These are phyloP conservation scores for Xylogone sp. DNA, from an alignment of 2,329 filamentous ascomycete species.

Conservation along the genomic window DNA sequence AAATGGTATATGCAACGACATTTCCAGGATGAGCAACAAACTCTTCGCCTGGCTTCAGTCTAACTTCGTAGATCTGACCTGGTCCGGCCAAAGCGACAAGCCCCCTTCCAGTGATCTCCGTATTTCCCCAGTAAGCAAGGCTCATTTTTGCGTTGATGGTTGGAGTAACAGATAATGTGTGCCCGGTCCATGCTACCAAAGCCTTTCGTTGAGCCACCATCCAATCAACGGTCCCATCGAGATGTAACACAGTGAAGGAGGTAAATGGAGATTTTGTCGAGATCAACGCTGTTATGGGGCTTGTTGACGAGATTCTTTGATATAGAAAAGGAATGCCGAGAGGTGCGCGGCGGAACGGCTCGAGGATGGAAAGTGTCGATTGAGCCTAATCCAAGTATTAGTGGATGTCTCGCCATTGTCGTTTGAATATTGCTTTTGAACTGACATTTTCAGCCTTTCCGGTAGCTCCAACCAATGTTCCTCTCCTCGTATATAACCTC, in stretches of 20 bases:
- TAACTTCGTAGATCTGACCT: slow-evolving; percentile 86
- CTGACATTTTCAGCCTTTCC: slow-evolving; percentile 87
- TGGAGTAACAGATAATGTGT: slow-evolving; percentile 73
- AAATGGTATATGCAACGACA: slow-evolving; percentile 84
- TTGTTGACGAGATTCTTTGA: slow-evolving; percentile 83
- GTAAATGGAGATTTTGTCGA: slow-evolving; percentile 83
- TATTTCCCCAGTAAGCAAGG: slow-evolving; percentile 87
- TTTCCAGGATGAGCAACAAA: slow-evolving; percentile 90
- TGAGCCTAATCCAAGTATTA: slow-evolving; percentile 55
- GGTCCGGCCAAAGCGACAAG: slow-evolving; percentile 80
- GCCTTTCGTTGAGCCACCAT: slow-evolving; percentile 84
- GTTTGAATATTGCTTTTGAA: background rate
- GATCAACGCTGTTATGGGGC: slow-evolving; percentile 82
- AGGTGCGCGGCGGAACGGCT: slow-evolving; percentile 73
- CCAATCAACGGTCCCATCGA: slow-evolving; percentile 95
- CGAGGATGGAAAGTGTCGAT: slow-evolving; percentile 83
- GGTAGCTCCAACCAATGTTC: slow-evolving; percentile 84
- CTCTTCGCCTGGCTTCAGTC: slow-evolving; percentile 77
- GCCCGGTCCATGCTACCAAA: slow-evolving; percentile 93
- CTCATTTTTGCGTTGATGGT: slow-evolving; percentile 72
- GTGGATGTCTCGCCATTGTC: slow-evolving; percentile 3
- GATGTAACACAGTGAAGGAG: slow-evolving; percentile 80
- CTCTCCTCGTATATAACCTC: slow-evolving; percentile 85
- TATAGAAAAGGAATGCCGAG: slow-evolving; percentile 94
- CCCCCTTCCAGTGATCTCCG: slow-evolving; percentile 82